Conservation (phyloP, 2,329 filamentous ascomycete species). For the Bipolaris zeicola region DNA sequence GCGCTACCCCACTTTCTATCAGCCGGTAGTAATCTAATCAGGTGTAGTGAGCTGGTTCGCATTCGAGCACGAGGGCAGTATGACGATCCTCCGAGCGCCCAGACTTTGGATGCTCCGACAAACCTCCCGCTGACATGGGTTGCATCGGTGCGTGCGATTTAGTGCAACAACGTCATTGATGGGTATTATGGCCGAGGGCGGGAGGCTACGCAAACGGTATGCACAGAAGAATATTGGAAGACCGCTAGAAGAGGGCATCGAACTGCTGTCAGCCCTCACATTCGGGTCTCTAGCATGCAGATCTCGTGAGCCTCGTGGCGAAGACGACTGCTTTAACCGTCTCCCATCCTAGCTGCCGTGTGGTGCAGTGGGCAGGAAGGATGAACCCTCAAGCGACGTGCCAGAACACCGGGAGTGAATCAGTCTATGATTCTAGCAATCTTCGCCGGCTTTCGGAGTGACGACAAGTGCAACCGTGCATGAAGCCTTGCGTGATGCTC, state of each 20-base stretch:
- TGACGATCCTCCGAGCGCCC: neutral
- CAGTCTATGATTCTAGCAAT: neutral
- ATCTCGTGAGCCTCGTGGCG: neutral
- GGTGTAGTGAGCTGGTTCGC: neutral
- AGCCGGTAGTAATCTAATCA: too few relatives aligned
- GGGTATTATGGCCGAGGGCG: neutral
- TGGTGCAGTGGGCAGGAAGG: neutral
- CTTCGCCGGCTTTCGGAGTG: neutral
- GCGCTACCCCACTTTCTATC: too few relatives aligned
- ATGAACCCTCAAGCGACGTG: neutral
- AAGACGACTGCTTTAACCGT: too few relatives aligned
- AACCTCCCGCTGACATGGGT: constrained; percentile 15
- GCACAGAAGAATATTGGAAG: constrained; percentile 33
- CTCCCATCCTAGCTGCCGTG: too few relatives aligned
- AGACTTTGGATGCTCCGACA: constrained; percentile 15
- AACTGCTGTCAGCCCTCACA: constrained; percentile 3
- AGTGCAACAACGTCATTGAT: constrained; percentile 7
- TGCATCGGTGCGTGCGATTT: neutral
- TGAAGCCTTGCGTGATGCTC: neutral
- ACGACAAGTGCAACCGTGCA: neutral
- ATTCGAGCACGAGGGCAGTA: neutral
- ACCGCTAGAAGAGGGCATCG: constrained; percentile 26
- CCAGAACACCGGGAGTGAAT: neutral
- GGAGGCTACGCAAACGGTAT: constrained; percentile 2
- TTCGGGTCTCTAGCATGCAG: neutral